These are phyloP conservation scores for Botrytis pseudocinerea DNA, from an alignment of 2,329 filamentous ascomycete genomes.

Conservation along the genomic window DNA sequence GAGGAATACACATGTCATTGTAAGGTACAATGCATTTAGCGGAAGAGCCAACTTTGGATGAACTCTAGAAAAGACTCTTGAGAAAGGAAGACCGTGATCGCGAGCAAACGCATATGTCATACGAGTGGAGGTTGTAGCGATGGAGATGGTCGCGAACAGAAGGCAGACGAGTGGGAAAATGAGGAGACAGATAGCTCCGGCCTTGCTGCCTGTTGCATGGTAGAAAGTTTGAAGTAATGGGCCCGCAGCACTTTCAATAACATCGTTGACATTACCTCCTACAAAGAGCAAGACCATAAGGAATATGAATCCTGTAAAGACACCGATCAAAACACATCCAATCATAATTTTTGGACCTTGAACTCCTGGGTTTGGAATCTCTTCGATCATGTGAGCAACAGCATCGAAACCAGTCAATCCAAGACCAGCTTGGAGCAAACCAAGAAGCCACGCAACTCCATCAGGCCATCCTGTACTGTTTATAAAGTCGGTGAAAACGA, in stretches of 20 bases:
- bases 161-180: conserved; percentile 63
- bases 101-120: conserved; percentile 68
- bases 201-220: conserved; percentile 47
- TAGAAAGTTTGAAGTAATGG: conserved; percentile 54
- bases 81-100: conserved; percentile 66
- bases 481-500: conserved; percentile 56
- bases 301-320: conserved; percentile 43
- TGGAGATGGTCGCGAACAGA: conserved; percentile 61
- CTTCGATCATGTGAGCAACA: conserved; percentile 51
- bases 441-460: conserved; percentile 53
- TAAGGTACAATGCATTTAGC: conserved; percentile 65
- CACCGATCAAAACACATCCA: conserved; percentile 50
- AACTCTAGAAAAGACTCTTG: conserved; percentile 59
- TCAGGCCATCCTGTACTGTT: conserved; percentile 54
- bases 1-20: conserved; percentile 59
- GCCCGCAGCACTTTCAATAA: conserved; percentile 47
- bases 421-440: conserved; percentile 54
- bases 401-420: conserved; percentile 51
- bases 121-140: conserved; percentile 46
- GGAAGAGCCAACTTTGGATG: conserved; percentile 63
- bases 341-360: conserved; percentile 53
- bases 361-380: conserved; percentile 52
- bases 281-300: conserved; percentile 40
- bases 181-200: conserved; percentile 36
- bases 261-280: conserved; percentile 43